Evolutionary conservation across 345 rosid genomes (phyloP).

Genomic region (Eucalyptus erythrocorys): DNA sequence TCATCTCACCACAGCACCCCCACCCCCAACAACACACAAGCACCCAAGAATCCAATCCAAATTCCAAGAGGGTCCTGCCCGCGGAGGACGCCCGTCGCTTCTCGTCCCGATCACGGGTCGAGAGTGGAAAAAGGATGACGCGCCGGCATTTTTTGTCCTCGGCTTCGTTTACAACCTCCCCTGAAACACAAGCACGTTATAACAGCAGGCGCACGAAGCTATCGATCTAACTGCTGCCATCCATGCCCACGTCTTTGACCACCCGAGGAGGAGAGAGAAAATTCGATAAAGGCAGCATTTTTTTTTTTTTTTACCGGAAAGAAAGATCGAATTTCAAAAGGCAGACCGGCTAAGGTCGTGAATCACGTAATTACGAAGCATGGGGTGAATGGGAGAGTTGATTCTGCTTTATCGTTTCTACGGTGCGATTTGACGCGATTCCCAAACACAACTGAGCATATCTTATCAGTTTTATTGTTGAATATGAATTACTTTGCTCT

Average conservation of each 20-base stretch:
- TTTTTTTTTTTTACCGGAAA: background rate
- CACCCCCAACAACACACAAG: background rate
- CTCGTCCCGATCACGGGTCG: background rate
- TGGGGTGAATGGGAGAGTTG: background rate
- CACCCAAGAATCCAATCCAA: background rate
- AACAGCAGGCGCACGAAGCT: background rate
- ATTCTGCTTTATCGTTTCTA: background rate
- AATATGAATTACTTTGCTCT: background rate
- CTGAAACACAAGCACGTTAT: background rate
- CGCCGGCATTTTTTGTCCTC: constrained; percentile 16
- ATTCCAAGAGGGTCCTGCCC: background rate
- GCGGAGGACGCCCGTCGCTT: background rate
- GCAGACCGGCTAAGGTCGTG: background rate
- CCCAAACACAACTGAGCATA: background rate
- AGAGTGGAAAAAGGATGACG: background rate
- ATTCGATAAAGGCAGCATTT: background rate
- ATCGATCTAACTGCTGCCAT: background rate
- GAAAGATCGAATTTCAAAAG: background rate
- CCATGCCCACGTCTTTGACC: background rate
- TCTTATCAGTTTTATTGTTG: background rate
- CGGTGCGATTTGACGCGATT: background rate
- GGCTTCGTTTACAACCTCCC: constrained; percentile 2
- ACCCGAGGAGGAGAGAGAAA: background rate
- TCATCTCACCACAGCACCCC: background rate
- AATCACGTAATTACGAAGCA: background rate